Evolutionary conservation across 208 protist genomes (phyloP).

Genomic region (Crithidia sp.): DNA sequence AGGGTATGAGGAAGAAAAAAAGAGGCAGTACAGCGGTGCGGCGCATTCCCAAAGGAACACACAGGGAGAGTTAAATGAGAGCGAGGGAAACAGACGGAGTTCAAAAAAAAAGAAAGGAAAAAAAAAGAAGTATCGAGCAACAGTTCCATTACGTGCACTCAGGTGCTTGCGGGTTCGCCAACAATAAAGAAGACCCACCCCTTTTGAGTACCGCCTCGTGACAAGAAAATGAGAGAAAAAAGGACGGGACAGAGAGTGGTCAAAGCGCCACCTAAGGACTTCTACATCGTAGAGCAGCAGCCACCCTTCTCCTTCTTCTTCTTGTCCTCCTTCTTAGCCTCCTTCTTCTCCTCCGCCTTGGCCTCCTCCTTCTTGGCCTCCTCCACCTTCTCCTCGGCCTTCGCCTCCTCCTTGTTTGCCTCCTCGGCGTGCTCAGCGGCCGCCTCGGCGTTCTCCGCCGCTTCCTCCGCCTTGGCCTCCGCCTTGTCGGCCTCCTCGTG

Average conservation of each 20-base stretch:
- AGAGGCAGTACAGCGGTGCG: no score
- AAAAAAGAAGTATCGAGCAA: constrained; percentile 5
- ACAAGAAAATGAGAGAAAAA: not conserved
- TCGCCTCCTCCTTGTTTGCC: not conserved
- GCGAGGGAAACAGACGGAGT: not conserved
- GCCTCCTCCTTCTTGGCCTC: not conserved
- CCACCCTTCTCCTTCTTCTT: constrained; percentile 35
- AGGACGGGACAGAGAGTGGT: not conserved
- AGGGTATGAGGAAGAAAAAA: no score
- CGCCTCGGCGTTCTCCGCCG: not conserved
- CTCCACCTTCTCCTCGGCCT: constrained; percentile 4
- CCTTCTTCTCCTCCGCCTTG: constrained; percentile 6
- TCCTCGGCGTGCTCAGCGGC: constrained; percentile 8
- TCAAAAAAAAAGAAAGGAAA: constrained; percentile 12
- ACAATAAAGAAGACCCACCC: not conserved
- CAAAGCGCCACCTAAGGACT: not conserved
- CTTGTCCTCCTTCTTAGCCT: constrained; percentile 20
- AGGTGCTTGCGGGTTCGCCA: no score
- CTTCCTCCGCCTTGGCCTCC: constrained; percentile 4
- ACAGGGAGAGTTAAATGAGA: not conserved
- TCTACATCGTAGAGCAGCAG: constrained; percentile 48
- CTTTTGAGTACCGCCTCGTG: no score
- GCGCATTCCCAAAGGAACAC: no score
- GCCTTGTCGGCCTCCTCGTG: not conserved
- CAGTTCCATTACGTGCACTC: no score